Evolutionary conservation across 371 early-diverging fungal species (phyloP).

Genomic region (Conidiobolus incongruus): DNA sequence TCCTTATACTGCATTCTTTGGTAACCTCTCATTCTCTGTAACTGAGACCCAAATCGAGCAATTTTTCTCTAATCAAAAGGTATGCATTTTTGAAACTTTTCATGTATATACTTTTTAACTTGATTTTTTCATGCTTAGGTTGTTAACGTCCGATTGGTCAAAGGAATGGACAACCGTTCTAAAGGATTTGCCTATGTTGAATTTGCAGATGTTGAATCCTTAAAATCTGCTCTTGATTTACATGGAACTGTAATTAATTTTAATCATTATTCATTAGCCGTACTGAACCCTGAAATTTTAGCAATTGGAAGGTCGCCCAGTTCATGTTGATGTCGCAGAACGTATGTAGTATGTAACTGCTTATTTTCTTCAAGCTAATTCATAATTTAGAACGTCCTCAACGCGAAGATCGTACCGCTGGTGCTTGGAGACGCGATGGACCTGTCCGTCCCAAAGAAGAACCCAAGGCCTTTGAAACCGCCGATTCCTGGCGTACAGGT

Average conservation of each 20-base stretch:
- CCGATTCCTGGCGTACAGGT: conserved; percentile 4
- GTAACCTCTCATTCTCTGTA: conserved; percentile 66
- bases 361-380: conserved; percentile 2
- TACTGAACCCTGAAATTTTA: conserved; percentile 3
- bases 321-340: conserved; percentile 75
- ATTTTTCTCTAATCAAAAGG: conserved; percentile 41
- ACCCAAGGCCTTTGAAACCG: conserved; percentile 5
- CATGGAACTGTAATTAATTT: conserved; percentile 27
- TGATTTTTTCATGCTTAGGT: conserved; percentile 19
- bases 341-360: conserved; percentile 23
- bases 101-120: too few species aligned
- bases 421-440: conserved; percentile 19
- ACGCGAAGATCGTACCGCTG: conserved; percentile 15
- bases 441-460: conserved; percentile 6
- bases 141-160: conserved; percentile 34
- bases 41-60: conserved; percentile 47
- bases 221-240: conserved; percentile 50
- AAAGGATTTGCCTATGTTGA: conserved; percentile 90
- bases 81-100: too few species aligned
- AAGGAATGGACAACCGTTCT: conserved; percentile 47
- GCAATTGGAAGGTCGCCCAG: conserved; percentile 29
- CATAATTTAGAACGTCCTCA: conserved; percentile 14
- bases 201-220: conserved; percentile 59
- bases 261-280: too few species aligned
- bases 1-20: conserved; percentile 74